Conservation (phyloP, 306 rosid genomes). For the Pachyrhizus erosus region DNA sequence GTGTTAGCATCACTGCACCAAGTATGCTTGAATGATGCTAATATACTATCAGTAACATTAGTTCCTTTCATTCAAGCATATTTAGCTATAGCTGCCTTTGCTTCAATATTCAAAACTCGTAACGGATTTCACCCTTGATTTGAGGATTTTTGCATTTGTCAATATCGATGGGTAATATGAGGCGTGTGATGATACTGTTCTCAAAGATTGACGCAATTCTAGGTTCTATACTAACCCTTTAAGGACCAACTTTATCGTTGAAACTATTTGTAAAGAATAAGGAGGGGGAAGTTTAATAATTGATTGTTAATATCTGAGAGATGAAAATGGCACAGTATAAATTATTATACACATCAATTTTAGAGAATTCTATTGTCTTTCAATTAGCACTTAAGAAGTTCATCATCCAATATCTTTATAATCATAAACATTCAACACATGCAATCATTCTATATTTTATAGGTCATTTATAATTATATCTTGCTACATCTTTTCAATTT, state of each 20-base stretch:
- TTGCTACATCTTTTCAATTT: too few relatives aligned
- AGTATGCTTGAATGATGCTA: too few relatives aligned
- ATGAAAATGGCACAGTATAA: not conserved
- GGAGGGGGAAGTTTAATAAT: slow-evolving; percentile 2
- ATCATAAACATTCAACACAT: slow-evolving; percentile 1
- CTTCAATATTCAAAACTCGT: not conserved
- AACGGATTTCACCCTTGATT: not conserved
- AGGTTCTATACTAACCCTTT: not conserved
- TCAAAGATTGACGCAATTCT: not conserved
- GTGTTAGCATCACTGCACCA: too few relatives aligned
- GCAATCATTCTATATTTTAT: too few relatives aligned
- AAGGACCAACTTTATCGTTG: slow-evolving; percentile 12
- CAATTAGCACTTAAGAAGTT: not conserved
- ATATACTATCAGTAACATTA: not conserved
- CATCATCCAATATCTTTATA: not conserved
- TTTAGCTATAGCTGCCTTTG: not conserved
- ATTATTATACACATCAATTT: not conserved
- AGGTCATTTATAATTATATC: too few relatives aligned
- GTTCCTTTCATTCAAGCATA: not conserved
- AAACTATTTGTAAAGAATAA: not conserved
- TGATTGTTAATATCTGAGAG: not conserved
- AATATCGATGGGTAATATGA: not conserved
- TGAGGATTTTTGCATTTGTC: not conserved
- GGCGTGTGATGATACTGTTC: not conserved
- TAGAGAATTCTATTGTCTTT: not conserved